Conservation (phyloP, 2,329 filamentous ascomycete species). For the Diaporthe humulicola region DNA sequence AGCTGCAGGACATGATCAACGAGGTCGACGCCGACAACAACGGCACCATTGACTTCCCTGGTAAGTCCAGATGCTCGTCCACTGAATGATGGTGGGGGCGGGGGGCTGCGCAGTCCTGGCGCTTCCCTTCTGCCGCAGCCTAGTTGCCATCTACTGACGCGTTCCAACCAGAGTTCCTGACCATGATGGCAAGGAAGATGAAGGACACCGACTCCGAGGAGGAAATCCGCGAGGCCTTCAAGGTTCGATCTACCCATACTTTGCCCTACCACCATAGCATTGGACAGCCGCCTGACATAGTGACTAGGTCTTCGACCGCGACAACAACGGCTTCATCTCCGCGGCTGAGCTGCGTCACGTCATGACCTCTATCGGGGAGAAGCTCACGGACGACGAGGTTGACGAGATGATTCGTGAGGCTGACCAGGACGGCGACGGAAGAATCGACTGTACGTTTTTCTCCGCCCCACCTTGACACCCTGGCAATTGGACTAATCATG, state of each 20-base stretch:
- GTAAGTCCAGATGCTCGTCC: constrained; percentile 61
- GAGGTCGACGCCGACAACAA: constrained; percentile 95
- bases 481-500: neutral
- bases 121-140: neutral
- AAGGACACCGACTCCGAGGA: constrained; percentile 94
- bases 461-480: neutral
- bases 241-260: constrained; percentile 63
- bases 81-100: too few relatives aligned
- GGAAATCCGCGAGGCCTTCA: constrained; percentile 91
- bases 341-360: constrained; percentile 89
- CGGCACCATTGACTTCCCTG: constrained; percentile 91
- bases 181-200: constrained; percentile 96
- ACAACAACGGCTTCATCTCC: constrained; percentile 93
- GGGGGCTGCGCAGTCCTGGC: neutral
- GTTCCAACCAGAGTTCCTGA: constrained; percentile 78
- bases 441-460: constrained; percentile 81
- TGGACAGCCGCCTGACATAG: constrained; percentile 39
- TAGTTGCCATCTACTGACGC: constrained; percentile 29
- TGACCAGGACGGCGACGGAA: constrained; percentile 89
- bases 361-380: constrained; percentile 93
- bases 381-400: constrained; percentile 90
- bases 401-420: constrained; percentile 95
- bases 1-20: constrained; percentile 95
- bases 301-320: constrained; percentile 81
- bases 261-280: neutral